Base-by-base conservation (phyloP, 2,329 filamentous ascomycete genomes). In the Grosmannia huntii region DNA sequence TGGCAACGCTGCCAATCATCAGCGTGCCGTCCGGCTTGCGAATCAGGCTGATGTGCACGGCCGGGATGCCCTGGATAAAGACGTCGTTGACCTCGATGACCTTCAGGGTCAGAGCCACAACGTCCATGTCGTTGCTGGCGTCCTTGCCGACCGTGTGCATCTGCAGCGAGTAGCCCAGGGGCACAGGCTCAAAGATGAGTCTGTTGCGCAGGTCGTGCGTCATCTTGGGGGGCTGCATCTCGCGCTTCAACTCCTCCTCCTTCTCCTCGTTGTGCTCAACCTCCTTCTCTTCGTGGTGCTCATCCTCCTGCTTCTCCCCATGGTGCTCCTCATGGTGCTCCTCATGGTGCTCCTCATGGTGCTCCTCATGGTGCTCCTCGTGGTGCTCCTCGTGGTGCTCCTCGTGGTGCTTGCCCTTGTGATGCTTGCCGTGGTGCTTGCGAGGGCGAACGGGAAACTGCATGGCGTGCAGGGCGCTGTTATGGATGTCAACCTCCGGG, bases 31-130 rank as follows among this genome's bases (percentile, higher is more conserved):
- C 70, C 4, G 76, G 73, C 1, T 79, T 81, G 72, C 84, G 80
- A 67, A 89, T 73, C 21, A 89, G 72, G 64, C 79, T 80, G 52
- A 88, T 72, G 52, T 79, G 76, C 59, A 89, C 74, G 31, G 72
- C 71, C 44, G 80, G 77, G 27, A 84, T 72, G 27, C 71, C 75
- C 51, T 79, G 71, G 57, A 86, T 69, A 60, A 83, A 81, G 50
- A 73, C 71, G 57, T 75, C 69, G 59, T 80, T 81, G 28, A 87
- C 78, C 66, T 83, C 77, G 60, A 83, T 75, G 61, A 87, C 76
- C 62, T 81, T 75, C 44, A 87, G 70, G 61, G 80, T 74, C 59
- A 86, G 65, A 44, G 73, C 68, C 56, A 85, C 68, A 3, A 84
- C 68, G 59, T 79, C 74, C 50, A 84, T 67, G 57, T 73, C 70